Conservation (phyloP, 331 rosid genomes). For the Cydonia oblonga region DNA sequence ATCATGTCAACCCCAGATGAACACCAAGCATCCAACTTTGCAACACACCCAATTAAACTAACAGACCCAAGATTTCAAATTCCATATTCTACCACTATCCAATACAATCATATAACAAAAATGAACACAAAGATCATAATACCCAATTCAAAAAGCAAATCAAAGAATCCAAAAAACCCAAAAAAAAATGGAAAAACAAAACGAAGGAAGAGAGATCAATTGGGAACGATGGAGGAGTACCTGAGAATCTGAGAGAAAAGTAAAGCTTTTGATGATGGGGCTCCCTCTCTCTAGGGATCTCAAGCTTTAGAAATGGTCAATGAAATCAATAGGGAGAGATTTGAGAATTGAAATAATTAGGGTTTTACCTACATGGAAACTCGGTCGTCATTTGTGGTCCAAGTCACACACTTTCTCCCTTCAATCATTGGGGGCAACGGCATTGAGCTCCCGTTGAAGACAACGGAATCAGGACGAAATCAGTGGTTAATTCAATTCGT, state of each 20-base stretch:
- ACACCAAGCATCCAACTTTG: background rate
- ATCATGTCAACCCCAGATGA: background rate
- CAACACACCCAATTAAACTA: background rate
- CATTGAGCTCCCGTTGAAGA: too few species aligned
- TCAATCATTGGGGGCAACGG: too few species aligned
- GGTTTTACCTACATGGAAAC: background rate
- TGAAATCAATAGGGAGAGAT: background rate
- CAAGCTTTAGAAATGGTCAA: too few species aligned
- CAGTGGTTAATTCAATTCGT: too few species aligned
- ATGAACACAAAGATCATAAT: background rate
- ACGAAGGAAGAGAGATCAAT: background rate
- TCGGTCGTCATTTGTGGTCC: background rate
- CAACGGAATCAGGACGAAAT: too few species aligned
- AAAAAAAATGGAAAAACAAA: background rate
- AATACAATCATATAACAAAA: background rate
- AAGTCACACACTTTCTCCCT: background rate
- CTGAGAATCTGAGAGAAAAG: background rate
- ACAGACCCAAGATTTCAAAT: background rate
- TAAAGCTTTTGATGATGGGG: background rate
- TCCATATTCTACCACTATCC: background rate
- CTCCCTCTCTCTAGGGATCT: background rate
- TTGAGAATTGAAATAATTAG: background rate
- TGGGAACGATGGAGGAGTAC: background rate
- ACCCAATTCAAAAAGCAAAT: background rate
- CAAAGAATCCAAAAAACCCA: background rate